A percentile compares a stretch with the other conserved stretches of the same genome.
Evolutionary conservation across 768 basidiomycete genomes (phyloP).

Genomic region (Russula virescens): DNA sequence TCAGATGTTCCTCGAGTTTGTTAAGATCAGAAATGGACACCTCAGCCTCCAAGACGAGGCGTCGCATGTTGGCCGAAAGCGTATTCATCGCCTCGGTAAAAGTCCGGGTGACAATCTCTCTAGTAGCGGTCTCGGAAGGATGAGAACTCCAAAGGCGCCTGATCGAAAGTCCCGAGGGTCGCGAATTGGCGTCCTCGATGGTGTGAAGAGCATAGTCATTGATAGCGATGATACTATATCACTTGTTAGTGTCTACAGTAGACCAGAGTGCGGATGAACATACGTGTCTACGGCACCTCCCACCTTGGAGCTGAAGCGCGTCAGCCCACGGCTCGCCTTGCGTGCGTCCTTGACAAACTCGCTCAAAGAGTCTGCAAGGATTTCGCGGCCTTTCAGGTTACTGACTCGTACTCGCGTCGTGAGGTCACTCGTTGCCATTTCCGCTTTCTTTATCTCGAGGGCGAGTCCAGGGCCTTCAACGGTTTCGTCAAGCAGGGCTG

Average conservation of each 20-base stretch:
- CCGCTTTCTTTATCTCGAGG: conserved; percentile 66
- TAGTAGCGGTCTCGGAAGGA: conserved; percentile 29
- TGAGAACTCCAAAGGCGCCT: conserved; percentile 29
- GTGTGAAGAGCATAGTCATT: conserved; percentile 63
- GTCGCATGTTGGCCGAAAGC: conserved; percentile 45
- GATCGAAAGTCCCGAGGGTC: conserved; percentile 28
- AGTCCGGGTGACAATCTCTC: conserved; percentile 45
- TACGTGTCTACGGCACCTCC: conserved; percentile 70
- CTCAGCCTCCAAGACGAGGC: conserved; percentile 65
- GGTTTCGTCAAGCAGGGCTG: conserved; percentile 54
- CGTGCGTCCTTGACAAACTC: conserved; percentile 59
- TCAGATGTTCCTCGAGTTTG: conserved; percentile 55
- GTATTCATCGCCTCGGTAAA: conserved; percentile 61
- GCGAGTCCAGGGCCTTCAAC: conserved; percentile 55
- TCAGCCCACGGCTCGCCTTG: conserved; percentile 51
- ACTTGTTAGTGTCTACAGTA: neutral
- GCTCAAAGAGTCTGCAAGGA: conserved; percentile 44
- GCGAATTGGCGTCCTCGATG: conserved; percentile 39
- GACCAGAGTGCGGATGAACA: conserved; percentile 25
- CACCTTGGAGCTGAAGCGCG: conserved; percentile 60
- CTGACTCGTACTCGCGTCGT: conserved; percentile 57
- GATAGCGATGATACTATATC: conserved; percentile 58
- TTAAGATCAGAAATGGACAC: conserved; percentile 49
- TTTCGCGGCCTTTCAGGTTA: conserved; percentile 54
- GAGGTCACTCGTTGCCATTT: conserved; percentile 71